Evolutionary conservation across 345 rosid species (phyloP).

Genomic region (Stellera chamaejasme): DNA sequence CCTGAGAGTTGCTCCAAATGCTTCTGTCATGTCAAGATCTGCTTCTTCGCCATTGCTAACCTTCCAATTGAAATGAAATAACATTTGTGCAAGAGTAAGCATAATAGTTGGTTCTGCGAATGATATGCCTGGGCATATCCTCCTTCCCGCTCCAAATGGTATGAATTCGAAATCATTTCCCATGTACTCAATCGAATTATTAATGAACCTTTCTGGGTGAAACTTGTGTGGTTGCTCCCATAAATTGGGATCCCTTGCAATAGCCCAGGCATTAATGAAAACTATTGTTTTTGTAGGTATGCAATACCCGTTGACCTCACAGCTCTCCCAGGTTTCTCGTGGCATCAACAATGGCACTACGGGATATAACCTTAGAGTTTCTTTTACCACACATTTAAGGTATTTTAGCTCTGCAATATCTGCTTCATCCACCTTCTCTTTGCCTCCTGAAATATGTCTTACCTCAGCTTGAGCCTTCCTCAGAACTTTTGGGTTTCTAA

Average conservation of each 20-base stretch:
- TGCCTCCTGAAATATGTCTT: constrained; percentile 1
- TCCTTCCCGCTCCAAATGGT: too few relatives aligned
- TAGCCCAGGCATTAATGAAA: constrained; percentile 5
- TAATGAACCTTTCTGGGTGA: background rate
- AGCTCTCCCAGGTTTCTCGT: constrained; percentile 3
- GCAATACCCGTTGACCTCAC: background rate
- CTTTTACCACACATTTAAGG: too few relatives aligned
- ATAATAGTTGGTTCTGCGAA: too few relatives aligned
- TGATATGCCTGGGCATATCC: too few relatives aligned
- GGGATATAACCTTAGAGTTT: constrained; percentile 8
- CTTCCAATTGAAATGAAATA: constrained; percentile 3
- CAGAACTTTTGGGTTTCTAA: background rate
- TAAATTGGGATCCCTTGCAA: background rate
- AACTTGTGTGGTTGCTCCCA: constrained; percentile 10
- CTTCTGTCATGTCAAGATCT: background rate
- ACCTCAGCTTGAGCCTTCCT: constrained; percentile 6
- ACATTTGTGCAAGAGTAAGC: too few relatives aligned
- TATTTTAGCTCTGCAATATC: too few relatives aligned
- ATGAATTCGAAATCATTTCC: too few relatives aligned
- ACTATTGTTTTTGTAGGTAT: constrained; percentile 4
- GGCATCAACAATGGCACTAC: background rate
- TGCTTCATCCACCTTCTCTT: too few relatives aligned
- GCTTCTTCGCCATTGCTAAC: background rate
- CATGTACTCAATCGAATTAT: background rate
- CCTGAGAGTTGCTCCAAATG: background rate